phyloP scores from a whole-genome alignment of 768 basidiomycete species.

The Cyathus striatus region DNA sequence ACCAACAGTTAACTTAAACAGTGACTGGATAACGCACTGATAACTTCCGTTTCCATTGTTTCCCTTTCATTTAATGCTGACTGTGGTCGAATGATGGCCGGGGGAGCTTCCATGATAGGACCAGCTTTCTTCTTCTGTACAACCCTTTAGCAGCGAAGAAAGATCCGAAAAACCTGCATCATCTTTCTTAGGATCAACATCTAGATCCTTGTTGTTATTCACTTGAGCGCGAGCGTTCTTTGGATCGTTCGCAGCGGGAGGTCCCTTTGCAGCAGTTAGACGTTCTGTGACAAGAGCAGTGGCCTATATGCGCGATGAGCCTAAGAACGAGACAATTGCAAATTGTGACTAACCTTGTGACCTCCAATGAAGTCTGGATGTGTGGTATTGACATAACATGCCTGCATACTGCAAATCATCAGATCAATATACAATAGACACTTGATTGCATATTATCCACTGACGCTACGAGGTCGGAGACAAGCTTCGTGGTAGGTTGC shows the following conservation, averaged over 20 bases:
- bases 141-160: constrained; percentile 81
- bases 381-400: constrained; percentile 98
- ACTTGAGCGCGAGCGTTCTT: constrained; percentile 61
- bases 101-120: constrained; percentile 64
- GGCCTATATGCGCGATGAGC: constrained; percentile 56
- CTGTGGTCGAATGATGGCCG: constrained; percentile 83
- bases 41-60: constrained; percentile 98
- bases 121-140: constrained; percentile 55
- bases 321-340: constrained; percentile 4
- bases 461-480: constrained; percentile 86
- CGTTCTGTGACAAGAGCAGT: constrained; percentile 85
- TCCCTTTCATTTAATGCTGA: constrained; percentile 90
- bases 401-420: constrained; percentile 73
- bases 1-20: background rate
- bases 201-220: constrained; percentile 94
- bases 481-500: constrained; percentile 92
- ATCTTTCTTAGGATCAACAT: constrained; percentile 85
- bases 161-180: constrained; percentile 91
- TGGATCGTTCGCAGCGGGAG: constrained; percentile 50
- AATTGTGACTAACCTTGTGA: constrained; percentile 56
- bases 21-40: constrained; percentile 62
- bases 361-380: constrained; percentile 98
- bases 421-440: constrained; percentile 2
- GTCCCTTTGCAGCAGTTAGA: constrained; percentile 75
- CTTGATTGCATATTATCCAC: constrained; percentile 21